Conservation (phyloP, 345 rosid genomes). For the Hibiscus syriacus region DNA sequence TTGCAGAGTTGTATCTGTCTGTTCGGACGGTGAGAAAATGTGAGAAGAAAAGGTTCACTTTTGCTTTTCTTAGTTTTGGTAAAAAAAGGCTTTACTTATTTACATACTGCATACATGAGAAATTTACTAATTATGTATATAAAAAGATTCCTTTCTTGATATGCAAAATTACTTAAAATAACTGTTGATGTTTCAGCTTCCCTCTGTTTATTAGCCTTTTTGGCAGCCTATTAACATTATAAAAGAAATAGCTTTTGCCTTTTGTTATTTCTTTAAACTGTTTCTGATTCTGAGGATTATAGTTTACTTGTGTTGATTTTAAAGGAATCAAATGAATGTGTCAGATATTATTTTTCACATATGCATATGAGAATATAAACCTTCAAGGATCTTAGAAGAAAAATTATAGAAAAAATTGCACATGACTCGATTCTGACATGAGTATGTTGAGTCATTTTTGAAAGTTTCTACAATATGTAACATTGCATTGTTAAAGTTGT, state of each 20-base stretch:
- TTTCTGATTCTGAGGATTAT: too few species aligned
- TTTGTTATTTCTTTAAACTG: too few species aligned
- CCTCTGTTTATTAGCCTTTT: not conserved
- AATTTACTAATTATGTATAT: not conserved
- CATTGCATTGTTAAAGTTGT: not conserved
- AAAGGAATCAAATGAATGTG: too few species aligned
- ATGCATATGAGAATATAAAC: too few species aligned
- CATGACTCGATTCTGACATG: too few species aligned
- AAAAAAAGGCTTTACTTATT: not conserved
- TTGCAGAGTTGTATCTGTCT: not conserved
- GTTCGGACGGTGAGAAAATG: not conserved
- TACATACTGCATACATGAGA: not conserved
- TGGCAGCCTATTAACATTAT: not conserved
- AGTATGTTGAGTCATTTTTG: too few species aligned
- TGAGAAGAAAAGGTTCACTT: not conserved
- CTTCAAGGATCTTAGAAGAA: too few species aligned
- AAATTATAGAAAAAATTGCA: too few species aligned
- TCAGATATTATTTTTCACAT: too few species aligned
- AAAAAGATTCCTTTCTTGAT: not conserved
- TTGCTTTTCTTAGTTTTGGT: not conserved
- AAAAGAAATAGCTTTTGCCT: too few species aligned
- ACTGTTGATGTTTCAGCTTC: not conserved
- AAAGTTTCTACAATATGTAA: not conserved
- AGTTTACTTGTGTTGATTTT: too few species aligned
- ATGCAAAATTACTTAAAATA: too few species aligned